These are phyloP conservation scores for Amanita pseudoporphyria DNA, from an alignment of 768 basidiomycete genomes.

Conservation along the genomic window DNA sequence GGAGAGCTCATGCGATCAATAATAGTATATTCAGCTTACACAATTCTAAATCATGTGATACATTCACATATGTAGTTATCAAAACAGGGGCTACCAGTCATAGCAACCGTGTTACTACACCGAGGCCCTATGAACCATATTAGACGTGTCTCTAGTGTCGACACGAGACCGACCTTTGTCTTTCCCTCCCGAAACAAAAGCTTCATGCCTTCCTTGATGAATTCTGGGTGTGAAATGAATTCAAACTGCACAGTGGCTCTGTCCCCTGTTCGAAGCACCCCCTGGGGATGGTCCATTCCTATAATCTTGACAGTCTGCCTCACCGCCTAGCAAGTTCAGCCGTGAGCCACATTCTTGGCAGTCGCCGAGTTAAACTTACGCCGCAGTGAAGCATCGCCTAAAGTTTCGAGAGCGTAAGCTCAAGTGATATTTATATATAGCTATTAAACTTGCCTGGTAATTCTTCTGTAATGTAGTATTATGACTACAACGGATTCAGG, in stretches of 20 bases:
- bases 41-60: background rate
- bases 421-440: background rate
- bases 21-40: background rate
- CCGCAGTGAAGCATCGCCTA: conserved; percentile 93
- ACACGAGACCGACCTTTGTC: conserved; percentile 60
- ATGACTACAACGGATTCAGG: conserved; percentile 38
- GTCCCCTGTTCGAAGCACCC: conserved; percentile 88
- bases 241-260: conserved; percentile 91
- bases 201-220: conserved; percentile 89
- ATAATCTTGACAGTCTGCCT: conserved; percentile 89
- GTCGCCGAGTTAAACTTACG: conserved; percentile 27
- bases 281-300: conserved; percentile 86
- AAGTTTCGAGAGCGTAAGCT: background rate
- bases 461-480: conserved; percentile 90
- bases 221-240: conserved; percentile 89
- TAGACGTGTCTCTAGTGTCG: conserved; percentile 1
- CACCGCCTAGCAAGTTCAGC: conserved; percentile 46
- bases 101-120: conserved; percentile 62
- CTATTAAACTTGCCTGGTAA: conserved; percentile 57
- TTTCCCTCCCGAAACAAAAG: conserved; percentile 91
- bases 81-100: conserved; percentile 20
- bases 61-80: background rate
- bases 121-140: conserved; percentile 47
- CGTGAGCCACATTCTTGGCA: background rate
- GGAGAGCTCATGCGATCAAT: background rate